These are phyloP conservation scores for Phytophthora tentaculata DNA, from an alignment of 352 stramenopile genomes.

Conservation along the genomic window DNA sequence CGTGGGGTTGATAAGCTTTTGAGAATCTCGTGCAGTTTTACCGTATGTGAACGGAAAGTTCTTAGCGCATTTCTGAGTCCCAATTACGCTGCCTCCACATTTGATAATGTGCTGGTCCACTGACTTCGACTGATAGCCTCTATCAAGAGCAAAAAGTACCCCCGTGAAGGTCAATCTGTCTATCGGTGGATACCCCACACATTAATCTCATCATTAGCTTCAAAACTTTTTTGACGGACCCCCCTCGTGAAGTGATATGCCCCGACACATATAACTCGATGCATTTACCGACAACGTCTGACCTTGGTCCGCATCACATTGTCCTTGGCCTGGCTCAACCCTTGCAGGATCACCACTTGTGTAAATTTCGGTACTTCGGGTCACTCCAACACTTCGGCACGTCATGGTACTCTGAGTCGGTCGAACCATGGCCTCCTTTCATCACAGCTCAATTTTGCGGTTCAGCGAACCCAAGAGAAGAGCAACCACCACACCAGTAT, in stretches of 20 bases:
- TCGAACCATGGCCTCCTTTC: too few relatives aligned
- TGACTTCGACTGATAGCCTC: conserved; percentile 16
- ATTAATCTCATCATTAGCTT: not conserved
- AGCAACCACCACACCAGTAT: too few relatives aligned
- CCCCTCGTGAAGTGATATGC: not conserved
- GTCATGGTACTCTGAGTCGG: too few relatives aligned
- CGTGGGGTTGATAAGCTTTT: not conserved
- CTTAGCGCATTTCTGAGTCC: conserved; percentile 3
- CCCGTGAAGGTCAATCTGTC: conserved; percentile 7
- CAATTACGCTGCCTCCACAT: conserved; percentile 9
- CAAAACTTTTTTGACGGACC: conserved; percentile 1
- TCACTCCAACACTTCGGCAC: too few relatives aligned
- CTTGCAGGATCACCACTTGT: too few relatives aligned
- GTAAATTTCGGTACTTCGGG: too few relatives aligned
- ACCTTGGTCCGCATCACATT: too few relatives aligned
- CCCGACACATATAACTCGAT: not conserved
- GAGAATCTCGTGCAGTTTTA: not conserved
- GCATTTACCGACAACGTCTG: too few relatives aligned
- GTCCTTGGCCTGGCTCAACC: too few relatives aligned
- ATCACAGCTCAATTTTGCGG: too few relatives aligned
- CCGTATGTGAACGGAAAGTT: conserved; percentile 14
- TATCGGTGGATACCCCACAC: conserved; percentile 12
- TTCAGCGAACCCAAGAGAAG: too few relatives aligned
- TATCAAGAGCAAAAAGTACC: conserved; percentile 16
- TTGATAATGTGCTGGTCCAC: conserved; percentile 10